Percentiles rank a stretch among this genome's conserved stretches.
Evolutionary conservation across 805 yeast genomes (phyloP).

Genomic region (Saccharomycopsis malanga): DNA sequence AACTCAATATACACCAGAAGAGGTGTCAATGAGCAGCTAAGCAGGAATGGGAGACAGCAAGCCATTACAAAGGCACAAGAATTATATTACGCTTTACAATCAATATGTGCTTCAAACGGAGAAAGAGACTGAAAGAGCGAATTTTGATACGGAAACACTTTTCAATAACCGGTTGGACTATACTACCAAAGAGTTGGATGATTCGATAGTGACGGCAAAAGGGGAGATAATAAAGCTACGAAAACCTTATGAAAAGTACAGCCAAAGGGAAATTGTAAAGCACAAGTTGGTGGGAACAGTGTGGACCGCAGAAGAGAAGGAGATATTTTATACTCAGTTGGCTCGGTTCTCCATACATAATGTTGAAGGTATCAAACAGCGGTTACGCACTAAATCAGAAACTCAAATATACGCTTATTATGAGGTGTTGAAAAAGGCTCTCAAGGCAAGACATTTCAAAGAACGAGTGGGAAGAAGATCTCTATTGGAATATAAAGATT

Average conservation of each 20-base stretch:
- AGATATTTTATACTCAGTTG: slow-evolving; percentile 42
- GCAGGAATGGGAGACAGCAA: no score
- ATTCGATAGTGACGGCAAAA: background rate
- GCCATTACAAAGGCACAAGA: no score
- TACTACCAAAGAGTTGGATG: background rate
- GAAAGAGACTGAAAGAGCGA: background rate
- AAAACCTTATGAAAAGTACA: no score
- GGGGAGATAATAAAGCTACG: background rate
- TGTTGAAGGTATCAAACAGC: slow-evolving; percentile 34
- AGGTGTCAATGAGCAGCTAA: no score
- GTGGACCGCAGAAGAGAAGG: slow-evolving; percentile 47
- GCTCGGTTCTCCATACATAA: slow-evolving; percentile 44
- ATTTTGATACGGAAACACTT: background rate
- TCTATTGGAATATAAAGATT: slow-evolving; percentile 34
- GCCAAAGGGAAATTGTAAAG: background rate
- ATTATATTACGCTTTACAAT: background rate
- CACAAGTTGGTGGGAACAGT: slow-evolving; percentile 27
- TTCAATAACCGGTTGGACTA: background rate
- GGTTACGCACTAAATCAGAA: slow-evolving; percentile 36
- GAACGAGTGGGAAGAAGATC: no score
- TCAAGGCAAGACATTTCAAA: slow-evolving; percentile 8
- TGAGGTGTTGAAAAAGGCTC: slow-evolving; percentile 31
- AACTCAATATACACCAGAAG: no score
- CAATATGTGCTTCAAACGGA: background rate
- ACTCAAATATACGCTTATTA: slow-evolving; percentile 43